Percentiles rank a stretch among this genome's conserved stretches.
These are phyloP conservation scores for Posidonia oceanica DNA, from an alignment of 116 monocot species.

Conservation along the genomic window DNA sequence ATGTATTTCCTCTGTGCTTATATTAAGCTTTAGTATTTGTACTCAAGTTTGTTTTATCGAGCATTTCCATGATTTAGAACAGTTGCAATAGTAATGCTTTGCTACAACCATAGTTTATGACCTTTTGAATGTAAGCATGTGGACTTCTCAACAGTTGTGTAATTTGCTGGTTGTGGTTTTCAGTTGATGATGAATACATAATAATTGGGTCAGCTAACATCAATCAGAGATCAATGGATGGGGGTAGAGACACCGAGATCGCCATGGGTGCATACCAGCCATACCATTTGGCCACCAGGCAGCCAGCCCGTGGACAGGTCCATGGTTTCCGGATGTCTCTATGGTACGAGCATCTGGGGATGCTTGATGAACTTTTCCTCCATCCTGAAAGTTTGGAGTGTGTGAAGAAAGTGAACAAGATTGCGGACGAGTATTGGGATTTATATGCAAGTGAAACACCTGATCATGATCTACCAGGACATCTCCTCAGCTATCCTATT, in stretches of 20 bases:
- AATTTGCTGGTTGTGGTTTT: background rate
- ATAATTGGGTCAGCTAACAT: constrained; percentile 72
- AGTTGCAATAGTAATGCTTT: background rate
- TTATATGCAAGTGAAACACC: constrained; percentile 26
- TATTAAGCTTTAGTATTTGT: background rate
- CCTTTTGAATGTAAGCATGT: background rate
- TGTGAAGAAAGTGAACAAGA: constrained; percentile 32
- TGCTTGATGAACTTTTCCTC: constrained; percentile 33
- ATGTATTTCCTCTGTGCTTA: background rate
- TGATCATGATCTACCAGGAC: constrained; percentile 40
- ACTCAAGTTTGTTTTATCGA: background rate
- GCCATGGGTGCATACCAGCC: constrained; percentile 73
- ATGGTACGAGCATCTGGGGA: constrained; percentile 56
- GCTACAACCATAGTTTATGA: background rate
- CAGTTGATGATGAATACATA: constrained; percentile 79
- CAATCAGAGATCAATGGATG: constrained; percentile 70
- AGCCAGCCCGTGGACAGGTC: constrained; percentile 39
- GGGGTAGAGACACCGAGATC: constrained; percentile 59
- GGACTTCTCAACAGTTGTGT: background rate
- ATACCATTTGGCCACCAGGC: constrained; percentile 22
- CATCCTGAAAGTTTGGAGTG: constrained; percentile 41
- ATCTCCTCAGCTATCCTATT: constrained; percentile 40
- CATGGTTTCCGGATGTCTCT: constrained; percentile 60
- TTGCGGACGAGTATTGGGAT: constrained; percentile 42
- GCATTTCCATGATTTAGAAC: background rate